phyloP scores from a whole-genome alignment of 495 filamentous ascomycete genomes.

The Talaromyces borbonicus region DNA sequence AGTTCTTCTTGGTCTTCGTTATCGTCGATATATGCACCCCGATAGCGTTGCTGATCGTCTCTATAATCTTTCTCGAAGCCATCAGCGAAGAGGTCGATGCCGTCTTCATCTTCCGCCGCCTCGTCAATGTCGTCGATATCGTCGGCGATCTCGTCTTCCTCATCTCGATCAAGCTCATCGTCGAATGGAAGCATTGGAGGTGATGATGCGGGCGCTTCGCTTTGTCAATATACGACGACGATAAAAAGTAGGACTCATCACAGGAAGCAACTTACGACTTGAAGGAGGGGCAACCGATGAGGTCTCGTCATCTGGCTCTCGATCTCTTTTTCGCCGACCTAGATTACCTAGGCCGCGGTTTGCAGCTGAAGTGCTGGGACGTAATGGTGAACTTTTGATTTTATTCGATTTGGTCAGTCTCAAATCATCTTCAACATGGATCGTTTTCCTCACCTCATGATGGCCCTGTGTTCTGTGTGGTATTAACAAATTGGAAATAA shows the following conservation, averaged over 20 bases:
- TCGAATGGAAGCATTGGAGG: conserved; percentile 48
- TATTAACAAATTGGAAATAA: no score
- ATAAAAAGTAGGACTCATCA: conserved; percentile 7
- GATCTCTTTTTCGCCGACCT: conserved; percentile 68
- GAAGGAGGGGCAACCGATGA: conserved; percentile 65
- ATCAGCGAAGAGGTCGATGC: conserved; percentile 87
- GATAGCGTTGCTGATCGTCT: conserved; percentile 53
- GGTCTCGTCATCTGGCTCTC: conserved; percentile 67
- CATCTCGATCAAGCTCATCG: conserved; percentile 67
- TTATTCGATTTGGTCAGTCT: conserved; percentile 9
- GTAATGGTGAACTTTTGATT: conserved; percentile 63
- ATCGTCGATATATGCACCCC: conserved; percentile 67
- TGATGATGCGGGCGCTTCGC: conserved; percentile 31
- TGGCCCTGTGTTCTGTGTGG: background rate
- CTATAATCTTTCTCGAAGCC: conserved; percentile 83
- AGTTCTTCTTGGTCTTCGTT: conserved; percentile 75
- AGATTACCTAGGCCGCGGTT: conserved; percentile 61
- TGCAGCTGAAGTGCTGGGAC: conserved; percentile 72
- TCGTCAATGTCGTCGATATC: conserved; percentile 94
- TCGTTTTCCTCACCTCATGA: conserved; percentile 22
- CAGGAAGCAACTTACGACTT: conserved; percentile 45
- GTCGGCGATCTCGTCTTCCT: conserved; percentile 60
- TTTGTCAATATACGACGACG: conserved; percentile 19
- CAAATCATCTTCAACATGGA: conserved; percentile 8
- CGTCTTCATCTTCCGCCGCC: conserved; percentile 87